Percentiles rank a stretch among this genome's conserved stretches.
Evolutionary conservation across 768 basidiomycete genomes (phyloP).

Genomic region (Hemileccinum impolitum): DNA sequence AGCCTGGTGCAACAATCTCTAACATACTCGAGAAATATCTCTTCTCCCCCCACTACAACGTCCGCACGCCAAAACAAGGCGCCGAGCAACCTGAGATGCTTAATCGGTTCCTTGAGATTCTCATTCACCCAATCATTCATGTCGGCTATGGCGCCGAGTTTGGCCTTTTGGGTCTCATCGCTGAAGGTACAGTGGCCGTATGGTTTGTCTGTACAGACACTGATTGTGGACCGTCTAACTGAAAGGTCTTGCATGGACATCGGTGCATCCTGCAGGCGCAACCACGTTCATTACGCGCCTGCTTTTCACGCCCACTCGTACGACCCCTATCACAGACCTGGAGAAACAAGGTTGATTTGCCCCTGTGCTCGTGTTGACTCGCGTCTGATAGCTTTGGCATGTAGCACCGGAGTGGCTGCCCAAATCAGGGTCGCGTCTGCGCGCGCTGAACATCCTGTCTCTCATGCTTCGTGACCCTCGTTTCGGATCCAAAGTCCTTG

Average conservation of each 20-base stretch:
- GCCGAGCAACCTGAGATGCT: slow-evolving; percentile 54
- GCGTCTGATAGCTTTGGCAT: background rate
- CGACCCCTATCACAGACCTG: slow-evolving; percentile 17
- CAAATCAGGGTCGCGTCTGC: slow-evolving; percentile 31
- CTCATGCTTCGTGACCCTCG: slow-evolving; percentile 50
- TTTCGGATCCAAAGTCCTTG: slow-evolving; percentile 28
- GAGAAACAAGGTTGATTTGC: slow-evolving; percentile 17
- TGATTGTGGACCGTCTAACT: background rate
- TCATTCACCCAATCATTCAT: slow-evolving; percentile 68
- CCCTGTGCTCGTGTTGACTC: background rate
- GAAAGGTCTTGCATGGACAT: slow-evolving; percentile 57
- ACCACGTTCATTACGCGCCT: slow-evolving; percentile 35
- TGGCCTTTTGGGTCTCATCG: slow-evolving; percentile 54
- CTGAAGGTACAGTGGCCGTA: slow-evolving; percentile 48
- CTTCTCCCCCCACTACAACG: slow-evolving; percentile 52
- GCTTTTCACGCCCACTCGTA: slow-evolving; percentile 23
- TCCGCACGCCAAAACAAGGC: slow-evolving; percentile 25
- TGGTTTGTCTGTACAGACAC: background rate
- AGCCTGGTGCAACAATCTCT: slow-evolving; percentile 28
- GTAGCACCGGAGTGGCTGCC: slow-evolving; percentile 26
- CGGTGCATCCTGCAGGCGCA: slow-evolving; percentile 43
- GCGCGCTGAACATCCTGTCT: slow-evolving; percentile 51
- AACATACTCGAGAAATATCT: slow-evolving; percentile 57
- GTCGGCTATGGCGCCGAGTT: slow-evolving; percentile 64
- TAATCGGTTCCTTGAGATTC: slow-evolving; percentile 52